A percentile compares a stretch with the other conserved stretches of the same genome.
Conservation (phyloP, 495 filamentous ascomycete genomes). For the Stereocaulon alpinum region DNA sequence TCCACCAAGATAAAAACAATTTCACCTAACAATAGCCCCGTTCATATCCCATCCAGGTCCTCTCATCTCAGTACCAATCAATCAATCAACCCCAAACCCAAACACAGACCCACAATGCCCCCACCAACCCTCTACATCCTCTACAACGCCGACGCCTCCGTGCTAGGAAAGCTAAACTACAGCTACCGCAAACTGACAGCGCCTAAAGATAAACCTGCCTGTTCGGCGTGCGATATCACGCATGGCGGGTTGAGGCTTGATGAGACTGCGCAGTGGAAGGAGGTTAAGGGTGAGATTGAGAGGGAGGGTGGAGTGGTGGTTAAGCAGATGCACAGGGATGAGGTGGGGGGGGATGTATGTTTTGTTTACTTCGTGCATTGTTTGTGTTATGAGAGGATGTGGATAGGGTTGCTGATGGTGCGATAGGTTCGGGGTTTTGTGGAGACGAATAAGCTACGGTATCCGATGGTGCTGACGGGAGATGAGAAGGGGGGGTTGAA, state of each 20-base stretch:
- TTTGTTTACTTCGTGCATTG: too few relatives aligned
- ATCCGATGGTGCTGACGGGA: background rate
- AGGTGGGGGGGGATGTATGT: slow-evolving; percentile 14
- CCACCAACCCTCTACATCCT: slow-evolving; percentile 23
- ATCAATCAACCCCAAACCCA: background rate
- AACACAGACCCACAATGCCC: background rate
- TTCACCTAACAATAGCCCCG: too few relatives aligned
- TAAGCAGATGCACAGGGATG: slow-evolving; percentile 21
- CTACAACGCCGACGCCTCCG: slow-evolving; percentile 27
- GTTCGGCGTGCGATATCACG: slow-evolving; percentile 29
- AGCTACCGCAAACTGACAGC: slow-evolving; percentile 24
- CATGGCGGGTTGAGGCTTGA: slow-evolving; percentile 25
- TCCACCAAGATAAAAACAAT: too few relatives aligned
- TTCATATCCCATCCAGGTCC: too few relatives aligned
- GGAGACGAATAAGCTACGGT: background rate
- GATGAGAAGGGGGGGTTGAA: background rate
- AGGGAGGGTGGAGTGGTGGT: slow-evolving; percentile 14
- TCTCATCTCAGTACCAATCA: background rate
- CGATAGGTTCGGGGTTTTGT: background rate
- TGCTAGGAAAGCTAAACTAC: slow-evolving; percentile 27
- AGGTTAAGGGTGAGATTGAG: slow-evolving; percentile 16
- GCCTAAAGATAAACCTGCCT: slow-evolving; percentile 19
- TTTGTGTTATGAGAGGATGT: too few relatives aligned
- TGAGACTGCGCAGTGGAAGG: slow-evolving; percentile 23
- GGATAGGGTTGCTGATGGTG: background rate